Evolutionary conservation across 1,284 basidiomycete genomes (phyloP).

Genomic region (Apiotrichum mycotoxinovorans): DNA sequence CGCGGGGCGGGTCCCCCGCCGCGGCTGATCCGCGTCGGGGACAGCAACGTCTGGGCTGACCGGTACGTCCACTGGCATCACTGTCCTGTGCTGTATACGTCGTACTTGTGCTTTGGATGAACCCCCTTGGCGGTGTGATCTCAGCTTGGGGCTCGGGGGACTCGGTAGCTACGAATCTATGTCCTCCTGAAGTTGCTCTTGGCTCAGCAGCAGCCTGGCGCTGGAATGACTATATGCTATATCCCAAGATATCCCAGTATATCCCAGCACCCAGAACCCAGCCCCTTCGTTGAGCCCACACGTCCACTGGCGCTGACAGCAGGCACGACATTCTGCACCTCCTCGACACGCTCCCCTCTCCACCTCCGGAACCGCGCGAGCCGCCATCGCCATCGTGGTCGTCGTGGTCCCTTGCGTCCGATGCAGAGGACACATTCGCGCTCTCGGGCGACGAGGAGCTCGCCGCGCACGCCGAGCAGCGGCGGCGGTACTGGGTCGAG

Average conservation of each 20-base stretch:
- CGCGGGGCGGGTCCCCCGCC: constrained; percentile 1
- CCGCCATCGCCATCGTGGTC: constrained; percentile 10
- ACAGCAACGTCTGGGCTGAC: constrained; percentile 33
- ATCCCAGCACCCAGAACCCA: too few relatives aligned
- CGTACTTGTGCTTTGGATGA: too few relatives aligned
- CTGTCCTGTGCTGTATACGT: background rate
- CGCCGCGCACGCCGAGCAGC: constrained; percentile 60
- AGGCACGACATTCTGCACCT: constrained; percentile 78
- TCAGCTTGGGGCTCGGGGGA: too few relatives aligned
- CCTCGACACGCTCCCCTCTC: constrained; percentile 52
- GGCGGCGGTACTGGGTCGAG: constrained; percentile 63
- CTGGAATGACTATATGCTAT: too few relatives aligned
- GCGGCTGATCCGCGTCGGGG: constrained; percentile 25
- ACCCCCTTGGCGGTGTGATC: too few relatives aligned
- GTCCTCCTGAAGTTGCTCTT: background rate
- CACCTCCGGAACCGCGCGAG: constrained; percentile 2
- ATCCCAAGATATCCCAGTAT: too few relatives aligned
- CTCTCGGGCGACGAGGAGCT: constrained; percentile 63
- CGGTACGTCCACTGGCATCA: constrained; percentile 28
- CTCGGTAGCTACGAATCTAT: too few relatives aligned
- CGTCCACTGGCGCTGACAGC: too few relatives aligned
- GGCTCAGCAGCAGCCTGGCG: too few relatives aligned
- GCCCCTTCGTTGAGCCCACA: too few relatives aligned
- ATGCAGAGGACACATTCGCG: constrained; percentile 75
- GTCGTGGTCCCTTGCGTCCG: constrained; percentile 72